Base-by-base conservation (phyloP, 2,329 filamentous ascomycete genomes). In the Stagonosporopsis chrysanthemi region DNA sequence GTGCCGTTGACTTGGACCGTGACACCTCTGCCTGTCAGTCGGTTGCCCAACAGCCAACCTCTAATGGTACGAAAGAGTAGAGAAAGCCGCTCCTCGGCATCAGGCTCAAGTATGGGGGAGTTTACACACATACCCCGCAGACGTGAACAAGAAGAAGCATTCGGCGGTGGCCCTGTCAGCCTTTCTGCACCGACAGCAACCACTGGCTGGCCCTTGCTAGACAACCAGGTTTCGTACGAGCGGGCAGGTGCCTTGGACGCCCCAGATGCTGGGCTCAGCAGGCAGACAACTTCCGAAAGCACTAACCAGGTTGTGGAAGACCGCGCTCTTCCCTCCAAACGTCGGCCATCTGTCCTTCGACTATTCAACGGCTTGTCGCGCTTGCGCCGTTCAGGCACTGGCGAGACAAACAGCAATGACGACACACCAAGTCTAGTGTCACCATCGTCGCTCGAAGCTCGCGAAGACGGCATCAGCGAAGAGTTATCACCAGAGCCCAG, bases 31-130 rank as follows among this genome's bases (percentile, higher is more conserved):
- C 69, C 70, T 41, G 54, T 75, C 26, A 72, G 72, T 56, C 62
- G 67, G 42, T 59, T 64, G 14, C 72, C 72, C 11, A 69, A 64
- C 60, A 57, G 65, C 7, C 63, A 70, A 39, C 71, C 72, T 69
- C 63, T 73, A 58, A 69, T 60, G 12, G 62, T 75, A 54, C 71
- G 70, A 35, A 75, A 74, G 53, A 70, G 70, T 43, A 71, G 71
- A 41, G 65, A 66, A 46, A 73, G 67, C 35, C 65, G 62, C 39
- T 73, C 71, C 8, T 70, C 71, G 12, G 52, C 68, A 9, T 73
- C 72, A 23, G 63, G 49, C 17, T 71, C 71, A 19, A 70, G 62
- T 26, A 60, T 63, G 36, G 61, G 60, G 33, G 56, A 65, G 23
- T 46, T 33, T 2, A 64, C 59, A 59, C 40, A 51, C 22, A 56